Evolutionary conservation across 2,329 filamentous ascomycete genomes (phyloP), one percentile per base, ranked within the genome.

Genomic region (Colletotrichum noveboracense): DNA sequence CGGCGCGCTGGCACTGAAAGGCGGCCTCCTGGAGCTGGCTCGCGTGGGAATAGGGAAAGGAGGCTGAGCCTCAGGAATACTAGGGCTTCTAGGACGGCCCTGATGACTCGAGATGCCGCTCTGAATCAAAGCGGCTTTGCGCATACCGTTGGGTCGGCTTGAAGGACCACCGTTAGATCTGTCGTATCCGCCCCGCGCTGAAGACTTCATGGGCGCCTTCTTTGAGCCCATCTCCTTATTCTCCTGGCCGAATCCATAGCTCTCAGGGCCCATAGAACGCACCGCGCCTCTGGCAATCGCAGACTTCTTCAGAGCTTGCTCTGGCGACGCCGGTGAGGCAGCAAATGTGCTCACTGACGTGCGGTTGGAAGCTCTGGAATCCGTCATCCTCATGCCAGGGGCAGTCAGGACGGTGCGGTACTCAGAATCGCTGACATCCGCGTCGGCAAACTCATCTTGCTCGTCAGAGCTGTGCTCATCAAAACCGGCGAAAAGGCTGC

Each of bases 31-130:
- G 7, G 96, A 99, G 84, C 96, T 98, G 34, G 95, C 94, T 72
- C 97, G 90, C 5, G 93, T 93, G 0, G 97, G 97, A 8, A 99
- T 98, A 0, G 97, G 96, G 87, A 98, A 98, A 1, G 97, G 97
- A 32, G 97, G 96, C 68, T 91, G 86, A 70, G 87, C 76, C 76
- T 92, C 95, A 66, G 87, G 89, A 69, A 92, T 84, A 82, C 89
- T 95, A 64, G 93, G 93, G 80, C 92, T 95, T 76, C 91, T 87
- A 12, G 93, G 88, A 43, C 91, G 90, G 62, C 88, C 87, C 74
- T 90, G 89, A 78, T 96, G 94, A 13, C 92, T 92, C 30, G 91
- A 91, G 68, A 95, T 93, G 21, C 95, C 94, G 81, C 89, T 96
- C 77, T 95, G 94, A 68, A 96, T 96, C 88, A 97, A 91, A 21